Evolutionary conservation across 371 early-diverging fungal species (phyloP).

Genomic region (Mucor piriformis): DNA sequence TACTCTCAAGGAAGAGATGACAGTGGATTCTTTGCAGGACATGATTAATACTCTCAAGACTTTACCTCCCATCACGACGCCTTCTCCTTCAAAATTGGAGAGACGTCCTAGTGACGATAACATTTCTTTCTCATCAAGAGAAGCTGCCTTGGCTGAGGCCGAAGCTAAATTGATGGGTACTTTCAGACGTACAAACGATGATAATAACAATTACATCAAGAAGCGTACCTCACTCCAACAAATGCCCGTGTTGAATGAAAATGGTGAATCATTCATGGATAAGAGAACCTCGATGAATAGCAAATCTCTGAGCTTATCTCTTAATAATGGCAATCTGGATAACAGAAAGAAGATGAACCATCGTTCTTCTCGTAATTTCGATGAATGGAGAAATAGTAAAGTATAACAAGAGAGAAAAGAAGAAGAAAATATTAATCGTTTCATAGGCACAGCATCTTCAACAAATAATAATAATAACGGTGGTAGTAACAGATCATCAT

Average conservation of each 20-base stretch:
- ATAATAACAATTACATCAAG: conserved; percentile 13
- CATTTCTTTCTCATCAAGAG: conserved; percentile 31
- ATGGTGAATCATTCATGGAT: conserved; percentile 29
- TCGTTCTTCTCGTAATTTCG: conserved; percentile 47
- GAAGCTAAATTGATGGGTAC: conserved; percentile 60
- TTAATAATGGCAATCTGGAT: conserved; percentile 9
- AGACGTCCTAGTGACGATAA: conserved; percentile 36
- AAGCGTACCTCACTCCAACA: conserved; percentile 47
- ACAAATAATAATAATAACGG: neutral
- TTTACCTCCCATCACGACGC: conserved; percentile 45
- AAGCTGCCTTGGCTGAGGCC: conserved; percentile 51
- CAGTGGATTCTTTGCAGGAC: conserved; percentile 52
- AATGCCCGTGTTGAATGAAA: conserved; percentile 46
- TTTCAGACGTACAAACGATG: conserved; percentile 28
- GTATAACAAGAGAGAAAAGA: neutral
- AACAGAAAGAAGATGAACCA: conserved; percentile 40
- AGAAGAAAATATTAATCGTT: neutral
- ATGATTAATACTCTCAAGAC: conserved; percentile 60
- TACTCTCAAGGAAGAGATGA: conserved; percentile 32
- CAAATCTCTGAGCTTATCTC: conserved; percentile 29
- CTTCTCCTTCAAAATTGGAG: conserved; percentile 7
- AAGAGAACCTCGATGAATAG: conserved; percentile 23
- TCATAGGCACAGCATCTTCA: conserved; percentile 10
- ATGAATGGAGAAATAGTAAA: conserved; percentile 50
- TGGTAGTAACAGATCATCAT: conserved; percentile 17